A percentile compares a stretch with the other conserved stretches of the same genome.
These are phyloP conservation scores for Blastocrithidia nonstop DNA, from an alignment of 208 protist species.

Conservation along the genomic window DNA sequence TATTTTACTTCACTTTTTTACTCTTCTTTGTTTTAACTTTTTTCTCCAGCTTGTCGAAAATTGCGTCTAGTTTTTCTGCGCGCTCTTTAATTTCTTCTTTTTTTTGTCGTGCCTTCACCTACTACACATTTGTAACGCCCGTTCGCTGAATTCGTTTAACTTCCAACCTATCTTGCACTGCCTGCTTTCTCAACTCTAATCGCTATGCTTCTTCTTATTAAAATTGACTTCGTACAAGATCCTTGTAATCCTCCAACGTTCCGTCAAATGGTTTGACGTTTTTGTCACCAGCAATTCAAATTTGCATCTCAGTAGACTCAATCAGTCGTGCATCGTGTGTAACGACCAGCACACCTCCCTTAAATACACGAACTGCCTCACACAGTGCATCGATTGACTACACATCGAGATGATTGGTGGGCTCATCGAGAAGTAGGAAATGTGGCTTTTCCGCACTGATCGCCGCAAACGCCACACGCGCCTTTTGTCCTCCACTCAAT, in stretches of 20 bases:
- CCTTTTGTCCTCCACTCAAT: slow-evolving; percentile 90
- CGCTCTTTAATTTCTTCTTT: slow-evolving; percentile 36
- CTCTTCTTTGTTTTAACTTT: neutral
- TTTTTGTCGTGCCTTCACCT: slow-evolving; percentile 34
- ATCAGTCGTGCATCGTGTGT: slow-evolving; percentile 85
- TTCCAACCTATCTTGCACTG: slow-evolving; percentile 23
- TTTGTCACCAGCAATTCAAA: slow-evolving; percentile 77
- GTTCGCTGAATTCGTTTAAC: slow-evolving; percentile 38
- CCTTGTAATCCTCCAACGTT: slow-evolving; percentile 74
- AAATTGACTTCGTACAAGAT: slow-evolving; percentile 47
- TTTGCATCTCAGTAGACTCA: slow-evolving; percentile 75
- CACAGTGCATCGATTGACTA: slow-evolving; percentile 84
- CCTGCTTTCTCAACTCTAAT: slow-evolving; percentile 24
- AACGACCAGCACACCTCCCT: slow-evolving; percentile 83
- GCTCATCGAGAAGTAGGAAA: slow-evolving; percentile 92
- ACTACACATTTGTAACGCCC: too few relatives aligned
- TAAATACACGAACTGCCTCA: slow-evolving; percentile 61
- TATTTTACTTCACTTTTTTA: neutral
- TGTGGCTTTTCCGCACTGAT: slow-evolving; percentile 85
- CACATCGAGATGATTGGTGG: slow-evolving; percentile 89
- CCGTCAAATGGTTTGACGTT: slow-evolving; percentile 68
- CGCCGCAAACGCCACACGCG: slow-evolving; percentile 84
- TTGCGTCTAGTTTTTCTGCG: too few relatives aligned
- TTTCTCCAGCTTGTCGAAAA: too few relatives aligned
- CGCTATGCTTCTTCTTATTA: slow-evolving; percentile 42